phyloP scores from a whole-genome alignment of 805 yeast genomes.

The Clavispora santaluciae region DNA sequence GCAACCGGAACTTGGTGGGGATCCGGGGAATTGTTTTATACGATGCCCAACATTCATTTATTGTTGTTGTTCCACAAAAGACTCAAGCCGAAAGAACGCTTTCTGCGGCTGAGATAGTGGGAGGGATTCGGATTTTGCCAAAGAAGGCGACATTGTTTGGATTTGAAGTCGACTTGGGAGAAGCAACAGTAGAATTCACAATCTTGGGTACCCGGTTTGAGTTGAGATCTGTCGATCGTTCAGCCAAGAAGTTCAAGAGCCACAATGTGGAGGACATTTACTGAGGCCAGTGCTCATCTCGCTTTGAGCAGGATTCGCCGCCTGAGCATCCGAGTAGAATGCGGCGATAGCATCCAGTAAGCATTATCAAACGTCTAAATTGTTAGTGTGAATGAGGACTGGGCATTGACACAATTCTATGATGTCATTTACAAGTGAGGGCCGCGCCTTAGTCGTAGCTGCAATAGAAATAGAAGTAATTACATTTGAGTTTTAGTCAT shows the following conservation, averaged over 20 bases:
- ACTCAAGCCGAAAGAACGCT: slow-evolving; percentile 26
- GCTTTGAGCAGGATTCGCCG: too few relatives aligned
- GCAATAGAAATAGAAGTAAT: too few relatives aligned
- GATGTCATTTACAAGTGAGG: too few relatives aligned
- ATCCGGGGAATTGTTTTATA: slow-evolving; percentile 71
- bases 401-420: neutral
- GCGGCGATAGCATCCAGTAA: too few relatives aligned
- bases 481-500: neutral
- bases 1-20: slow-evolving; percentile 55
- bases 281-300: slow-evolving; percentile 13
- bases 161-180: slow-evolving; percentile 38
- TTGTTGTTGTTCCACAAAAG: slow-evolving; percentile 48
- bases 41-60: slow-evolving; percentile 74
- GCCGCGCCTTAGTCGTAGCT: too few relatives aligned
- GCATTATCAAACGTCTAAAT: too few relatives aligned
- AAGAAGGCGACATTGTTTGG: slow-evolving; percentile 65
- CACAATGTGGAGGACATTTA: slow-evolving; percentile 61
- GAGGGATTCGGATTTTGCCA: slow-evolving; percentile 62
- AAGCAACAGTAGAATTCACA: slow-evolving; percentile 48
- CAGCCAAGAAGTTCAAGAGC: slow-evolving; percentile 79
- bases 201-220: slow-evolving; percentile 77
- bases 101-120: slow-evolving; percentile 36
- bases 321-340: too few relatives aligned
- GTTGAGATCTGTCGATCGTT: slow-evolving; percentile 71
- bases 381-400: too few relatives aligned